Base-by-base conservation (phyloP, 2,329 filamentous ascomycete species). In the Bipolaris cookei region DNA sequence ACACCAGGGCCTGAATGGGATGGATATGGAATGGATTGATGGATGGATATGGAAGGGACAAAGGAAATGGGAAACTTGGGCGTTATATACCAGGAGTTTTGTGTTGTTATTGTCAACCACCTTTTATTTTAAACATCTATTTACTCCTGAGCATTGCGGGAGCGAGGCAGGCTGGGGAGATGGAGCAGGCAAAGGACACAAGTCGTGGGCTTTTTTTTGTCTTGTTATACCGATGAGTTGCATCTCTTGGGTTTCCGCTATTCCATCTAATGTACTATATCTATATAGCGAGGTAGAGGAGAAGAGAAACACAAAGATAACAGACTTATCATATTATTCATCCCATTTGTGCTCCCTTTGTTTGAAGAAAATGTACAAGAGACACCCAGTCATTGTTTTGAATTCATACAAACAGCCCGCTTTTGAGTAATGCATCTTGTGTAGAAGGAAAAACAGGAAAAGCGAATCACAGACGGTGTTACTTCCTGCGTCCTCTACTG, bases 11-110 rank as follows among this genome's bases (percentile, higher is more conserved):
- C 38, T 28, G 42, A 32, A 21, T 18, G 10, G 32, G 20, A 37
- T 10, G 32, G 44, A 37, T 25, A 38, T 23, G 32, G 43, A 13
- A 30, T 43, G 21, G 25, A 44, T 47, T 7, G 32, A 47, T 25
- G 32, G 30, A 37, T n/a, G 28, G 43, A 34, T 35, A 35, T 20
- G 30, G 42, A 20, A 37, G 18, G 28, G 28, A 14, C 7, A n/a
- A 18, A 13, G 44, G 6, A n/a, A 37, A 10, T 25, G 25, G 32
- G 34, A 16, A 37, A 25, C 21, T 23, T 30, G 28, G 44, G 45
- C 32, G 45, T 48, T 48, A 25, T 48, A 48, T 48, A 48, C 45
- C 45, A 48, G 45, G 45, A 48, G 45, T 48, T 47, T 46, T 35
- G 14, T 43, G 7, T 34, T 21, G 28, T 30, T 30, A 23, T 30